Conservation (phyloP, 1,284 basidiomycete species). For the Microbotryum intermedium region DNA sequence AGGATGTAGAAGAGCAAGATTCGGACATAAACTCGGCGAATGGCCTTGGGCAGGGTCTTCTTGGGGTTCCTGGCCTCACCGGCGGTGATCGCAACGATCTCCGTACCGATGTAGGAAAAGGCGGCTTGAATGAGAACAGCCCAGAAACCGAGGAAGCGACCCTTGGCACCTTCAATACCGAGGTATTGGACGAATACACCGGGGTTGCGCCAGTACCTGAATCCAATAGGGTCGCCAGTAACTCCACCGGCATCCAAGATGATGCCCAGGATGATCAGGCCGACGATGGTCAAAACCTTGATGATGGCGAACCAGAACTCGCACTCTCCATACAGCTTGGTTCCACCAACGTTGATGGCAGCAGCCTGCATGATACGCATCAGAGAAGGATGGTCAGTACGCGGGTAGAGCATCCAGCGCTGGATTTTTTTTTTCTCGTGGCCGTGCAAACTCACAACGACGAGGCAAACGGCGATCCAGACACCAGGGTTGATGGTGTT, state of each 20-base stretch:
- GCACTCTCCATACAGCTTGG: constrained; percentile 45
- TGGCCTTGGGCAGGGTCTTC: constrained; percentile 31
- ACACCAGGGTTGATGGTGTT: constrained; percentile 54
- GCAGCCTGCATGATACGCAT: too few species aligned
- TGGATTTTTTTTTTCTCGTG: neutral
- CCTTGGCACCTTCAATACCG: constrained; percentile 44
- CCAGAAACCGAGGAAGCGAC: constrained; percentile 34
- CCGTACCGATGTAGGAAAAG: constrained; percentile 70
- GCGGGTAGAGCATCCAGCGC: neutral
- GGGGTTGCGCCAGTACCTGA: constrained; percentile 30
- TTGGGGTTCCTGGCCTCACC: constrained; percentile 37
- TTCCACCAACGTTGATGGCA: constrained; percentile 26
- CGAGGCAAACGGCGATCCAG: constrained; percentile 67
- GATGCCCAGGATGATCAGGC: constrained; percentile 52
- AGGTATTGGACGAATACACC: constrained; percentile 29
- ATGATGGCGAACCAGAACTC: constrained; percentile 50
- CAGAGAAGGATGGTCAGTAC: neutral
- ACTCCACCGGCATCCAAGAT: constrained; percentile 42
- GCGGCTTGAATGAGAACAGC: constrained; percentile 48
- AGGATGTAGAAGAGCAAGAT: constrained; percentile 65
- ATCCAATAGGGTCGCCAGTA: constrained; percentile 12
- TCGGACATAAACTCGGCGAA: constrained; percentile 61
- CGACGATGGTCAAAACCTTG: constrained; percentile 48
- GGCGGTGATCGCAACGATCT: constrained; percentile 77
- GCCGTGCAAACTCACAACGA: constrained; percentile 43